Conservation (phyloP, 805 yeast genomes). For the Scheffersomyces amazonensis region DNA sequence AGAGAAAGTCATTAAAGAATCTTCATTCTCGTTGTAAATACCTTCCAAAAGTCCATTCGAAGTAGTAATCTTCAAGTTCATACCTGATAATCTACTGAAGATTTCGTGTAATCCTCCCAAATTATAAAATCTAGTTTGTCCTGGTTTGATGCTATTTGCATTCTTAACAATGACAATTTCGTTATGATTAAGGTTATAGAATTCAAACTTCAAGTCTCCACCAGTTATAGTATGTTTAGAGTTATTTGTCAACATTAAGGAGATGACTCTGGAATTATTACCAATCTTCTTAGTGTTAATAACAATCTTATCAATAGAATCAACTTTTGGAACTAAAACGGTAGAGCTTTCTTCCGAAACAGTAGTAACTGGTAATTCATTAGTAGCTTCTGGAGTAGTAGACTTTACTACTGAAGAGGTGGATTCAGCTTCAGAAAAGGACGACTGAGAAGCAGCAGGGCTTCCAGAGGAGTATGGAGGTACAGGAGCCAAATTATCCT, state of each 20-base stretch:
- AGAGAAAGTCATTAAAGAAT: constrained; percentile 1
- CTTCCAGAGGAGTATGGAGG: too few species aligned
- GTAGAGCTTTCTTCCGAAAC: background rate
- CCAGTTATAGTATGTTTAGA: constrained; percentile 20
- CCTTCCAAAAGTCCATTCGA: constrained; percentile 11
- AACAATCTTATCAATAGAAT: constrained; percentile 3
- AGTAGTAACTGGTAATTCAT: background rate
- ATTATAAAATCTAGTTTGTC: constrained; percentile 25
- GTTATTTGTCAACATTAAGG: constrained; percentile 21
- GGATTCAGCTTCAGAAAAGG: background rate
- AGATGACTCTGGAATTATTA: constrained; percentile 16
- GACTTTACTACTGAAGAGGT: background rate
- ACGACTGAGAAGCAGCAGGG: too few species aligned
- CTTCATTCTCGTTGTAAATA: constrained; percentile 2
- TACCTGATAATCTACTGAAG: constrained; percentile 12
- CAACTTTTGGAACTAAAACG: constrained; percentile 1
- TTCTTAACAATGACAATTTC: constrained; percentile 19
- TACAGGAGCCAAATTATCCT: background rate
- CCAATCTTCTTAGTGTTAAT: constrained; percentile 15
- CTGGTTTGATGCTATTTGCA: constrained; percentile 21
- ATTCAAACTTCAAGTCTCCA: constrained; percentile 27
- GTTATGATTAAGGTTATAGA: constrained; percentile 10
- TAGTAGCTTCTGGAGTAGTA: background rate
- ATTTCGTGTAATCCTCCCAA: constrained; percentile 15
- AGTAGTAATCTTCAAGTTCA: constrained; percentile 17